phyloP scores from a whole-genome alignment of 2,329 filamentous ascomycete genomes.

The Lachnellula arida region DNA sequence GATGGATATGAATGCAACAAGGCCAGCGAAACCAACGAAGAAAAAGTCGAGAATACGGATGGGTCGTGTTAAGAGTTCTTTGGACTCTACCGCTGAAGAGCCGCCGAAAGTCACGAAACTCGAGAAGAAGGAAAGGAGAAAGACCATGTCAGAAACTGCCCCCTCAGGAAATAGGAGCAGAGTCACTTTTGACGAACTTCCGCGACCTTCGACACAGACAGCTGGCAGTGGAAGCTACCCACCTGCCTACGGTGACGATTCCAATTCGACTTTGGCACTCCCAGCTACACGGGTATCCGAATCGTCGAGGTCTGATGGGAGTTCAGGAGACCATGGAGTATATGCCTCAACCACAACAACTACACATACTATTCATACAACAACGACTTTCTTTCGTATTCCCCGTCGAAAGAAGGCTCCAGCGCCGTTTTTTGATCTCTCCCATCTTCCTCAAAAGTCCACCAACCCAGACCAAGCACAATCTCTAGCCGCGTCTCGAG shows the following conservation, averaged over 20 bases:
- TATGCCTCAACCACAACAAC: slow-evolving; percentile 56
- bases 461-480: slow-evolving; percentile 34
- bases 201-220: slow-evolving; percentile 44
- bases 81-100: slow-evolving; percentile 15
- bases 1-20: slow-evolving; percentile 47
- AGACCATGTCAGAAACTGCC: slow-evolving; percentile 34
- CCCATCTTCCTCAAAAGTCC: slow-evolving; percentile 78
- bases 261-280: slow-evolving; percentile 56
- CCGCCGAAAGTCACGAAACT: slow-evolving; percentile 20
- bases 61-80: slow-evolving; percentile 37
- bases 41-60: slow-evolving; percentile 53
- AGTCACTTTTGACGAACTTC: slow-evolving; percentile 60
- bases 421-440: slow-evolving; percentile 78
- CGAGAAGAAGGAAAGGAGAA: slow-evolving; percentile 40
- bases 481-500: slow-evolving; percentile 36
- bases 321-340: slow-evolving; percentile 62
- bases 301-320: slow-evolving; percentile 85
- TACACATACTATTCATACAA: slow-evolving; percentile 58
- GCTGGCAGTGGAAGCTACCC: slow-evolving; percentile 39
- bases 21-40: slow-evolving; percentile 41
- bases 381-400: slow-evolving; percentile 75
- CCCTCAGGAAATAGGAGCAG: slow-evolving; percentile 35
- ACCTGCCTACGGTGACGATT: slow-evolving; percentile 58
- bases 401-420: slow-evolving; percentile 66
- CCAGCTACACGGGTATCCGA: slow-evolving; percentile 69